Evolutionary conservation across 2,329 filamentous ascomycete species (phyloP), one percentile per base, ranked within the genome.

Genomic region (Fonsecaea nubica): DNA sequence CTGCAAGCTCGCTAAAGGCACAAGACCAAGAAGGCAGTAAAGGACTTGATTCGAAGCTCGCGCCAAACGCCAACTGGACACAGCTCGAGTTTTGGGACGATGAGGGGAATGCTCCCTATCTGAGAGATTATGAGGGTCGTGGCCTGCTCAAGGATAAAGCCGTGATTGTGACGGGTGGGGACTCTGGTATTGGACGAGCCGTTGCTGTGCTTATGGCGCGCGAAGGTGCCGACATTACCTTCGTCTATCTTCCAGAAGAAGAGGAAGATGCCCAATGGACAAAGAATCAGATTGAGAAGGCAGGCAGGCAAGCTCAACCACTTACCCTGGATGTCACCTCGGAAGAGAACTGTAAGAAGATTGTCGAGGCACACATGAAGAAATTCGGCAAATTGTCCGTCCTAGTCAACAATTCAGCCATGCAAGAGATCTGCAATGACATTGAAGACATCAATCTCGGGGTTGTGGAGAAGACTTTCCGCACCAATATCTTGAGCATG

Each of bases 161-260:
- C 50, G 83, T 81, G 1, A 72, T 87, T 7, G 84, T 87, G 65
- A 87, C 84, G 0, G 85, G 84, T 2, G 85, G 85, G 71, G 85
- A 87, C 67, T 85, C 83, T 1, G 84, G 83, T 4, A 87, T 87
- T 54, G 85, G 85, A 18, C 81, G 85, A 9, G 78, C 84, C 0
- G 80, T 86, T 1, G 85, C 85, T 0, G 79, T 87, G 0, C 75
- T 87, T 1, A 86, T 86, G 75, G 86, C 86, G 0, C 80, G 84
- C 8, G 86, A 88, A 72, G 86, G 86, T 1, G 84, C 86, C 13
- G 82, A 87, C 68, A 77, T 86, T 54, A 83, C 80, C 30, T 86
- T 87, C 65, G 81, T 83, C 15, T 85, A 87, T 69, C 79, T 86
- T 1, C 83, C 83, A 2, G 81, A 85, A 33, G 86, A 88, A 76